phyloP scores from a whole-genome alignment of 441 rosid species.

The Gossypium laxum region DNA sequence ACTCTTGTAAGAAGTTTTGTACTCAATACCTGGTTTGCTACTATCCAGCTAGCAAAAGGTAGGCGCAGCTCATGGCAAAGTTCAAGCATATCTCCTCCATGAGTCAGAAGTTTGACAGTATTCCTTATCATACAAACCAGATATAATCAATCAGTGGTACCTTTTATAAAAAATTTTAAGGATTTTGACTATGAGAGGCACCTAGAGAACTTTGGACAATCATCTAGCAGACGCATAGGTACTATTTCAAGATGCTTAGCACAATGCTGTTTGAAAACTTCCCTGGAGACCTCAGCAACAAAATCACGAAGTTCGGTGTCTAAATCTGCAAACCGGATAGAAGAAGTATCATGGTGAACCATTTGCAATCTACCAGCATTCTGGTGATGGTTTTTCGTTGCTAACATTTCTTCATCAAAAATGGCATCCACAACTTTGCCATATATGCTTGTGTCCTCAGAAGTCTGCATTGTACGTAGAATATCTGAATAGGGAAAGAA shows the following conservation, averaged over 20 bases:
- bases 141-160: slow-evolving; percentile 23
- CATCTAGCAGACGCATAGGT: slow-evolving; percentile 64
- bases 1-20: slow-evolving; percentile 1
- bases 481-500: slow-evolving; percentile 46
- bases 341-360: slow-evolving; percentile 31
- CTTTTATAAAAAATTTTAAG: neutral
- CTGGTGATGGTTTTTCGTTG: slow-evolving; percentile 44
- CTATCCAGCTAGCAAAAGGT: slow-evolving; percentile 71
- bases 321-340: slow-evolving; percentile 47
- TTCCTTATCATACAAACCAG: slow-evolving; percentile 42
- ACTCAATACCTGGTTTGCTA: slow-evolving; percentile 53
- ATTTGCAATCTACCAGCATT: slow-evolving; percentile 32
- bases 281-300: slow-evolving; percentile 64
- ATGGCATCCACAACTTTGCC: slow-evolving; percentile 74
- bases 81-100: slow-evolving; percentile 88
- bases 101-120: slow-evolving; percentile 77
- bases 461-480: slow-evolving; percentile 68
- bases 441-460: slow-evolving; percentile 77
- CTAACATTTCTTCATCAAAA: slow-evolving; percentile 63
- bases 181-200: slow-evolving; percentile 13
- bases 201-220: slow-evolving; percentile 58
- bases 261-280: slow-evolving; percentile 73
- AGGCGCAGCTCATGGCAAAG: slow-evolving; percentile 81
- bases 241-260: slow-evolving; percentile 74
- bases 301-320: slow-evolving; percentile 75